These are phyloP conservation scores for Rhodosorus marinus DNA, from an alignment of 23 red algal species.

Conservation along the genomic window DNA sequence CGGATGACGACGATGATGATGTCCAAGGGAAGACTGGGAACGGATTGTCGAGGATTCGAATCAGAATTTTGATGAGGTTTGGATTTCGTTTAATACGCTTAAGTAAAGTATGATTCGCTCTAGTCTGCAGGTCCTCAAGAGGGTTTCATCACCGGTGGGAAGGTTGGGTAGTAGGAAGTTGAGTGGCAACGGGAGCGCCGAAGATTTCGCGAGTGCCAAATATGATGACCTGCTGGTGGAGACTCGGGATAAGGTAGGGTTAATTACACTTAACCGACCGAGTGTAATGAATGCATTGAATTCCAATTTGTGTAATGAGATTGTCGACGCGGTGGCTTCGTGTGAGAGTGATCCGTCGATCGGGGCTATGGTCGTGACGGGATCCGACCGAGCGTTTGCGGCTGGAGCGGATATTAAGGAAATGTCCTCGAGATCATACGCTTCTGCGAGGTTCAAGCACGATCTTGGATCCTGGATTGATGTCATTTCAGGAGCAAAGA, in stretches of 20 bases:
- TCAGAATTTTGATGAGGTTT: no score
- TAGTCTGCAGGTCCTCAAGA: no score
- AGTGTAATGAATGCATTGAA: constrained; percentile 62
- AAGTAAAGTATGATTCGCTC: no score
- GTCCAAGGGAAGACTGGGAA: no score
- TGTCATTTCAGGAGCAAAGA: constrained; percentile 22
- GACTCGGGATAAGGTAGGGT: constrained; percentile 24
- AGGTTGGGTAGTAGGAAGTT: no score
- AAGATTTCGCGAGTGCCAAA: neutral
- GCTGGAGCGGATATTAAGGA: constrained; percentile 86
- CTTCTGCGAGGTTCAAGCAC: constrained; percentile 19
- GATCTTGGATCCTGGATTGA: constrained; percentile 58
- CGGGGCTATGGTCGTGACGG: constrained; percentile 77
- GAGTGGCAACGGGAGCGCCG: no score
- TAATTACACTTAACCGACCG: constrained; percentile 69
- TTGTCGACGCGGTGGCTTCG: constrained; percentile 37
- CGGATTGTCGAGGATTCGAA: no score
- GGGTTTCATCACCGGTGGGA: no score
- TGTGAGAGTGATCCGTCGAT: constrained; percentile 56
- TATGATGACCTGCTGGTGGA: constrained; percentile 32
- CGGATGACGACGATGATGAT: no score
- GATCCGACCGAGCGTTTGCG: constrained; percentile 55
- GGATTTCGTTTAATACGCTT: no score
- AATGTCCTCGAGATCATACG: constrained; percentile 23
- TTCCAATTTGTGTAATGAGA: constrained; percentile 33